phyloP scores from a whole-genome alignment of 108 stramenopile species.

The Nannochloropsis oceanica region DNA sequence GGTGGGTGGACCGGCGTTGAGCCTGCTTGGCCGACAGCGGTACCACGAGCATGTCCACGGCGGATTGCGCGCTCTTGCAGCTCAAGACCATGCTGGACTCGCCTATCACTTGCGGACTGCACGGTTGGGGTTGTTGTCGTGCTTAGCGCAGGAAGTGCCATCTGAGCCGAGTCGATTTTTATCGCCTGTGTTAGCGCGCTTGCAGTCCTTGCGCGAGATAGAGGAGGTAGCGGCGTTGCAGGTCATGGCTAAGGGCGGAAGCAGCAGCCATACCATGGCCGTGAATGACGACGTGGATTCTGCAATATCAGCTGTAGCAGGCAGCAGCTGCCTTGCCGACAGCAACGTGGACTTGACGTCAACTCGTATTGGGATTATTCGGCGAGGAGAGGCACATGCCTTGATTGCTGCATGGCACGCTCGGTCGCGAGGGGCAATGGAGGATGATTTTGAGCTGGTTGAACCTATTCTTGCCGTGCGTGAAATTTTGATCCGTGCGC shows the following conservation, averaged over 20 bases:
- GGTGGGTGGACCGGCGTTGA: not conserved
- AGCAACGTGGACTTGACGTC: no score
- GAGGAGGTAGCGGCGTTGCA: not conserved
- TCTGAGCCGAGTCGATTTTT: not conserved
- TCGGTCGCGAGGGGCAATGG: not conserved
- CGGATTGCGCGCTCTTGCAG: not conserved
- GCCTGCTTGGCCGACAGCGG: not conserved
- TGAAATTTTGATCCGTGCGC: not conserved
- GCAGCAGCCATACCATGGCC: not conserved
- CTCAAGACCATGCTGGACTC: not conserved
- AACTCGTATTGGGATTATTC: not conserved
- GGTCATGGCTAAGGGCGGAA: not conserved
- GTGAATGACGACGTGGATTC: not conserved
- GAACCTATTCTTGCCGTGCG: constrained; percentile 16
- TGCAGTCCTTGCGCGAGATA: not conserved
- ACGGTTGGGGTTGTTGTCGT: not conserved
- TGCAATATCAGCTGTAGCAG: not conserved
- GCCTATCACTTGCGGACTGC: not conserved
- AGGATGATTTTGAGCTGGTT: constrained; percentile 12
- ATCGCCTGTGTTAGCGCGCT: not conserved
- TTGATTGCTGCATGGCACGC: constrained; percentile 7
- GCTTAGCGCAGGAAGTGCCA: not conserved
- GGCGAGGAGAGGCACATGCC: not conserved
- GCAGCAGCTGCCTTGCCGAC: not conserved
- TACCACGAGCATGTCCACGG: not conserved